phyloP scores from a whole-genome alignment of 2,329 filamentous ascomycete genomes.

The Calcarisporium arbuscula region DNA sequence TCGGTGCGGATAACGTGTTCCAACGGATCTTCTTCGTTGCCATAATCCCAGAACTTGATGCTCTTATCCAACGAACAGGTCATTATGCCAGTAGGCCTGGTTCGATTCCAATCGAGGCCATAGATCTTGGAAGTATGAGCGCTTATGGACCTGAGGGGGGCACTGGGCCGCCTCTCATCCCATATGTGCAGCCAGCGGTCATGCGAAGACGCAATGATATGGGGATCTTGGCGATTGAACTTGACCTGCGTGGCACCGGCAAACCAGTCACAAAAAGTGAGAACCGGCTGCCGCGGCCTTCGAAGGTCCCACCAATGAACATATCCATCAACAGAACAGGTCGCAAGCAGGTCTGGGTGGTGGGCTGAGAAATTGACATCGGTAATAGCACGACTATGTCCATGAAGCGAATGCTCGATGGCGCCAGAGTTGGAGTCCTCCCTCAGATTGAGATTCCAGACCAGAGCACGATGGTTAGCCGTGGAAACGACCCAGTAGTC shows the following conservation, averaged over 20 bases:
- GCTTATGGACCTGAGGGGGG: constrained; percentile 75
- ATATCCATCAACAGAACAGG: constrained; percentile 88
- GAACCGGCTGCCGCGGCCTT: constrained; percentile 62
- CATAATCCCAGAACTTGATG: constrained; percentile 89
- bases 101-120: constrained; percentile 89
- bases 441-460: constrained; percentile 83
- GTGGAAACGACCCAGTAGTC: constrained; percentile 94
- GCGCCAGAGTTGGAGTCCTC: constrained; percentile 64
- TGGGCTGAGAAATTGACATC: constrained; percentile 96
- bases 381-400: constrained; percentile 79
- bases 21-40: constrained; percentile 52
- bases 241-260: constrained; percentile 93
- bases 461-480: constrained; percentile 86
- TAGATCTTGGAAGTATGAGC: constrained; percentile 93
- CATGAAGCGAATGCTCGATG: constrained; percentile 83
- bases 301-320: constrained; percentile 90
- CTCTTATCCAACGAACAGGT: constrained; percentile 89
- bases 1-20: constrained; percentile 74
- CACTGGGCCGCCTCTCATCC: constrained; percentile 75
- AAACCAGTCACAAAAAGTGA: constrained; percentile 88
- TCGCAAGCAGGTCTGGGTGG: constrained; percentile 81
- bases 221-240: constrained; percentile 82
- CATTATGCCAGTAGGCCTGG: constrained; percentile 62
- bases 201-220: constrained; percentile 85
- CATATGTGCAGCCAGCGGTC: constrained; percentile 83